Conservation (phyloP, 2,329 filamentous ascomycete genomes). For the Fusarium mangiferae region DNA sequence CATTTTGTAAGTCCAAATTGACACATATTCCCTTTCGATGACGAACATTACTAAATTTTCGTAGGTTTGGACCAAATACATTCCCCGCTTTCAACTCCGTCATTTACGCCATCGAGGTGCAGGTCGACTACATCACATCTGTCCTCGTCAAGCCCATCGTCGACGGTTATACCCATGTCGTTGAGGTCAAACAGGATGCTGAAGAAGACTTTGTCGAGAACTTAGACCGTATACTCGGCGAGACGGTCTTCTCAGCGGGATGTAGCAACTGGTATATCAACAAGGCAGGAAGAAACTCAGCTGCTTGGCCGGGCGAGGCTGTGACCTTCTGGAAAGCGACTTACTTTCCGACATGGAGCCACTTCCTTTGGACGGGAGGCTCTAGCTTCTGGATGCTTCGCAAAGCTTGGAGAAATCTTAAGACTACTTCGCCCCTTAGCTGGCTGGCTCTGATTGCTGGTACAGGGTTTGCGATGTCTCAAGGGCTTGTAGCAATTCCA, state of each 20-base stretch:
- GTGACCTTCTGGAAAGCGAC: not conserved
- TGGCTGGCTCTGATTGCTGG: no score
- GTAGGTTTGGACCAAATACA: slow-evolving; percentile 19
- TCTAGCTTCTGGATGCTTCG: not conserved
- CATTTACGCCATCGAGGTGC: slow-evolving; percentile 43
- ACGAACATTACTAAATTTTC: no score
- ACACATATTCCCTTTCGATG: no score
- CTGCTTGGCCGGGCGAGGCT: slow-evolving; percentile 6
- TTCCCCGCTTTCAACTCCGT: slow-evolving; percentile 44
- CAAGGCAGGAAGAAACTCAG: slow-evolving; percentile 48
- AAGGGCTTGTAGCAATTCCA: no score
- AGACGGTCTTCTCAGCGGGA: slow-evolving; percentile 50
- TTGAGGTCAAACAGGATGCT: not conserved
- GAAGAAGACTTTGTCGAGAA: not conserved
- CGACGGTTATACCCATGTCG: not conserved
- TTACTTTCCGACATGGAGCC: not conserved
- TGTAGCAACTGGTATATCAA: slow-evolving; percentile 57
- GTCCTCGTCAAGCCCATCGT: slow-evolving; percentile 11
- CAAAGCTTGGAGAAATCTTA: no score
- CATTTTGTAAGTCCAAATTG: slow-evolving; percentile 34
- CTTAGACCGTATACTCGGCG: slow-evolving; percentile 25
- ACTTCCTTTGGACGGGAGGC: not conserved
- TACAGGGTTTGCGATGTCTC: no score
- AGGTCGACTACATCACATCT: slow-evolving; percentile 33
- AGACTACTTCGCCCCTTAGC: no score